These are phyloP conservation scores for Diaporthe sp. DNA, from an alignment of 2,329 filamentous ascomycete genomes.

Conservation along the genomic window DNA sequence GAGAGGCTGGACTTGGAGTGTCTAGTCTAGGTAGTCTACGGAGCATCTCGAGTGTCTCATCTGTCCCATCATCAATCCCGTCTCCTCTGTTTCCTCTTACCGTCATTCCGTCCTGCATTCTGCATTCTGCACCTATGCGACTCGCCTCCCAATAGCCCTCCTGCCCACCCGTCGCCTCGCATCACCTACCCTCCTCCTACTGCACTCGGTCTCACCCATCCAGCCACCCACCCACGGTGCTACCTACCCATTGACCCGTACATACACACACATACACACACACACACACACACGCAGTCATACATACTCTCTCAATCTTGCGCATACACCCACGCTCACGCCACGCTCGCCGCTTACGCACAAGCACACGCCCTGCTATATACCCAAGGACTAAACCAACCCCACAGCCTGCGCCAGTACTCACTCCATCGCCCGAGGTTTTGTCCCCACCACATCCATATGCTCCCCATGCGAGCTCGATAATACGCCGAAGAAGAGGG, in stretches of 20 bases:
- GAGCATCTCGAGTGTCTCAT: slow-evolving; percentile 26
- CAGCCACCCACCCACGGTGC: slow-evolving; percentile 11
- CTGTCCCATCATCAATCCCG: slow-evolving; percentile 17
- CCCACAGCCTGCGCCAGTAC: slow-evolving; percentile 4
- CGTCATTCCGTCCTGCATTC: slow-evolving; percentile 3
- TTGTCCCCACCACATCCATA: slow-evolving; percentile 19
- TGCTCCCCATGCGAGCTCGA: slow-evolving; percentile 36
- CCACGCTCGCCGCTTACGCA: too few relatives aligned
- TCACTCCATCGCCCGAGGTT: slow-evolving; percentile 5
- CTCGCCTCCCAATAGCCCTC: not conserved
- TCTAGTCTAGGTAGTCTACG: slow-evolving; percentile 4
- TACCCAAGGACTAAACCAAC: not conserved
- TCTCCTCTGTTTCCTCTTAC: slow-evolving; percentile 11
- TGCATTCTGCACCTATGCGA: not conserved
- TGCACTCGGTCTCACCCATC: slow-evolving; percentile 10
- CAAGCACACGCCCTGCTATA: slow-evolving; percentile 1
- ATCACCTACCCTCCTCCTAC: slow-evolving; percentile 2
- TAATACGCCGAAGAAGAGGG: slow-evolving; percentile 35
- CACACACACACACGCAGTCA: not conserved
- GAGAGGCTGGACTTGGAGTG: not conserved
- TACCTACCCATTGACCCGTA: not conserved
- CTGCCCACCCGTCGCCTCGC: slow-evolving; percentile 1
- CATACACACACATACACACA: not conserved
- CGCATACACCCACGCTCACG: not conserved
- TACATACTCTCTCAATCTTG: not conserved